Evolutionary conservation across 805 yeast genomes (phyloP), one percentile per base, ranked within the genome.

Genomic region (Sungouiozyma intestinalis): DNA sequence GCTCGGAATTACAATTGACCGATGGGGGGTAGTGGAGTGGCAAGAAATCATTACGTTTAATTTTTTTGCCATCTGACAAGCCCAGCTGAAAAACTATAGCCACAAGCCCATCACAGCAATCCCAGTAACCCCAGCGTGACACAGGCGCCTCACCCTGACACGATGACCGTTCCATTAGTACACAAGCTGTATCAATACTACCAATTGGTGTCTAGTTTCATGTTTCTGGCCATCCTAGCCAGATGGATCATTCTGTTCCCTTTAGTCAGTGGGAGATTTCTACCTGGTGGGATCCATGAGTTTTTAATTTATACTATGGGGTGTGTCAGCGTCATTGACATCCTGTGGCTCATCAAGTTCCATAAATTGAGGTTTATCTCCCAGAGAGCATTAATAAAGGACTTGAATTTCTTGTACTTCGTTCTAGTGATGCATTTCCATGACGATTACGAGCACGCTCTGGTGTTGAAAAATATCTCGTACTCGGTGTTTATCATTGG

Each of bases 281-380:
- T 81, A 16, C 82, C 86, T 1, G 85, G 81, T 5, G 87, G 85
- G 0, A 76, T 81, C 11, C 83, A 84, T 36, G 82, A 75, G 48
- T 81, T 78, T 60, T 73, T 77, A 18, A 56, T 57, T 36, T 51
- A 49, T 35, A 16, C 53, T 21, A 24, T 61, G 43, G 40, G 57
- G 9, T 51, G 40, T 31, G 38, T 55, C 11, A 48, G 57, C 18
- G 9, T 45, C 1, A 36, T 44, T 9, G 63, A 57, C 34, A 34
- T 57, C 2, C 7, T 55, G 8, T 59, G 62, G 62, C 40, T 45
- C 13, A 37, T 55, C 5, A 48, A 38, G 24, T 57, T 56, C 33
- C 50, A 50, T 38, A 58, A 61, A 2, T 14, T 53, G 16, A 41
- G 21, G 2, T 40, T 41, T n/a, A 47, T 50, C 3, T 14, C 55